A percentile compares a stretch with the other conserved stretches of the same genome.
Evolutionary conservation across 2,329 filamentous ascomycete genomes (phyloP).

Genomic region (Diplocarpon rosae): DNA sequence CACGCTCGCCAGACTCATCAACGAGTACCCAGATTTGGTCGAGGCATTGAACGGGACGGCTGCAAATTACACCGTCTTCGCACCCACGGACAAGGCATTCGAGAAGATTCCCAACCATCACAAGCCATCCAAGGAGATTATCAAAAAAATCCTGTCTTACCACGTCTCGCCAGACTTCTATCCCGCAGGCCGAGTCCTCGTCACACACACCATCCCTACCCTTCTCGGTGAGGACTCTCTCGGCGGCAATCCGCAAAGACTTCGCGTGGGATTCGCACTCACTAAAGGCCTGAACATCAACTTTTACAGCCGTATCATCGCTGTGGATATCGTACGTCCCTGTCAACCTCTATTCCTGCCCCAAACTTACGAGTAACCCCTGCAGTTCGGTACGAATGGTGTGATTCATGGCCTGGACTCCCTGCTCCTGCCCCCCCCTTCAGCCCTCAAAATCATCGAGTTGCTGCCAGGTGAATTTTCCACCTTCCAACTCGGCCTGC

Average conservation of each 20-base stretch:
- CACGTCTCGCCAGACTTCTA: conserved; percentile 62
- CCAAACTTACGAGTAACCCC: background rate
- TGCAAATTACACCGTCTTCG: conserved; percentile 70
- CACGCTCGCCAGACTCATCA: conserved; percentile 64
- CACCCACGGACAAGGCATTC: conserved; percentile 68
- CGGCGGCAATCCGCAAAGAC: conserved; percentile 57
- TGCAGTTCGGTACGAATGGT: conserved; percentile 62
- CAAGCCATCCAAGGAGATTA: conserved; percentile 53
- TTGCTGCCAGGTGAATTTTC: conserved; percentile 62
- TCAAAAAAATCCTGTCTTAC: conserved; percentile 62
- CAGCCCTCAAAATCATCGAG: conserved; percentile 50
- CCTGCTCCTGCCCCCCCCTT: conserved; percentile 66
- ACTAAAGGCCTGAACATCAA: conserved; percentile 59
- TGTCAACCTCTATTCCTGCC: background rate
- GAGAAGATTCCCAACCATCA: conserved; percentile 42
- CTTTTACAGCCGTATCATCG: conserved; percentile 62
- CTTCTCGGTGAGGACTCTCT: conserved; percentile 47
- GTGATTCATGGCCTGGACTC: conserved; percentile 68
- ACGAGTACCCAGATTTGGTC: conserved; percentile 61
- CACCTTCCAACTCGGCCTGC: conserved; percentile 63
- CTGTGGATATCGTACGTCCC: conserved; percentile 53
- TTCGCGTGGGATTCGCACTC: conserved; percentile 54
- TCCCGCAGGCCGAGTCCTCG: conserved; percentile 53
- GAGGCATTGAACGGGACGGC: conserved; percentile 62
- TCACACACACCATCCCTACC: conserved; percentile 65